Evolutionary conservation across 495 filamentous ascomycete species (phyloP).

Genomic region (Geoglossum glabrum): DNA sequence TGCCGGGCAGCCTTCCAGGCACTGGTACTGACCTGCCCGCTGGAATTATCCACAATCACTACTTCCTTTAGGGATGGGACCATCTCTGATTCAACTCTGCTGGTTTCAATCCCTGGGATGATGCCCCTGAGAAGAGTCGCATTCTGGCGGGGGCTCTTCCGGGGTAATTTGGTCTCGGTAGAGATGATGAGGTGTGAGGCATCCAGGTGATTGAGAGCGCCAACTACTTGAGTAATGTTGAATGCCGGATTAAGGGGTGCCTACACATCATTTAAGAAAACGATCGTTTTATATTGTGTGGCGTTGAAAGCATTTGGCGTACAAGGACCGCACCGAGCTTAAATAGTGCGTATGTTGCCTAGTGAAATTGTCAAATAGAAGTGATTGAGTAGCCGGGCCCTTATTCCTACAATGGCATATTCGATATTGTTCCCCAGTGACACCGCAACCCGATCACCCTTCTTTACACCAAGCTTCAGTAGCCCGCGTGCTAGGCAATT

Average conservation of each 20-base stretch:
- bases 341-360: slow-evolving; percentile 70
- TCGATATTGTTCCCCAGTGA: slow-evolving; percentile 72
- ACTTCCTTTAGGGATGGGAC: slow-evolving; percentile 53
- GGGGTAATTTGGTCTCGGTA: slow-evolving; percentile 65
- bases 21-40: slow-evolving; percentile 30
- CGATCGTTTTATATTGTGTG: not conserved
- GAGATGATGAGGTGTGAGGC: slow-evolving; percentile 64
- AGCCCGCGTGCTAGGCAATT: slow-evolving; percentile 61
- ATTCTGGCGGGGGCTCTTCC: slow-evolving; percentile 64
- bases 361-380: not conserved
- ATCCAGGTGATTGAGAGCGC: slow-evolving; percentile 58
- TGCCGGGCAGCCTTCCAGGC: slow-evolving; percentile 28
- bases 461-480: slow-evolving; percentile 50
- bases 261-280: slow-evolving; percentile 16
- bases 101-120: slow-evolving; percentile 33
- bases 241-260: slow-evolving; percentile 87
- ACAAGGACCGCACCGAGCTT: slow-evolving; percentile 83
- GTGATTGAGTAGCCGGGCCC: slow-evolving; percentile 5
- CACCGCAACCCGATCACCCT: slow-evolving; percentile 72
- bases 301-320: no score
- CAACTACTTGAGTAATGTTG: slow-evolving; percentile 54
- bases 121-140: slow-evolving; percentile 43
- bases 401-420: slow-evolving; percentile 41
- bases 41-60: slow-evolving; percentile 65
- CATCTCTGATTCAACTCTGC: slow-evolving; percentile 35